Evolutionary conservation across 2,329 filamentous ascomycete genomes (phyloP), one percentile per base, ranked within the genome.

Genomic region (Aspergillus flavus): DNA sequence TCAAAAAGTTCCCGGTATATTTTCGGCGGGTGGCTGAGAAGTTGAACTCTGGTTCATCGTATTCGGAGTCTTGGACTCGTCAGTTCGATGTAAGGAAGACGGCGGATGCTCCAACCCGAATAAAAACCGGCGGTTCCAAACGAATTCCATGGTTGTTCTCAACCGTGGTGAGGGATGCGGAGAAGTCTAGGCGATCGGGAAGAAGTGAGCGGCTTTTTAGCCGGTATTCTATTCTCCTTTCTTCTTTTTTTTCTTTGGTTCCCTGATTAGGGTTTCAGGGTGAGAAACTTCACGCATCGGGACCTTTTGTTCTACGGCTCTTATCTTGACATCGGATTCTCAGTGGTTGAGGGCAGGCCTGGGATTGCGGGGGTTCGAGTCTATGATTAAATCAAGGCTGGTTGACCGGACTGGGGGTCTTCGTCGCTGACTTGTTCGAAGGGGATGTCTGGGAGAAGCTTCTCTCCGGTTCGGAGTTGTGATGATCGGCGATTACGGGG

Each of bases 381-480:
- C 52, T 26, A 36, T 54, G 52, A 34, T 36, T 19, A 11, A 21
- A 21, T 36, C 52, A 34, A 28, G 4, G 19, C 16, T 34, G 52
- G 52, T 23, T 54, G 52, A 54, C 21, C 52, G 19, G 10, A 36
- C 45, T 50, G 4, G 43, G n/a, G 39, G 53, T 57, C 62, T 57
- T 48, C 59, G 45, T 34, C 21, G 57, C 39, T 50, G 48, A 32
- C 46, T 36, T 55, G 34, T 26, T 56, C 16, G 45, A 34, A 32
- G 34, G 26, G 39, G 32, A 11, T 36, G 36, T 34, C 30, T 53
- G 57, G 56, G 43, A 36, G 57, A 57, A 62, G 56, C 45, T 59
- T 59, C 54, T 56, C 62, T 62, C 39, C 2, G 60, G 60, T 48
- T 62, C 52, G 63, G 57, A 65, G 45, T 58, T 30, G 54, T 58